These are phyloP conservation scores for Gynandropsis gynandra DNA, from an alignment of 345 rosid genomes.

Conservation along the genomic window DNA sequence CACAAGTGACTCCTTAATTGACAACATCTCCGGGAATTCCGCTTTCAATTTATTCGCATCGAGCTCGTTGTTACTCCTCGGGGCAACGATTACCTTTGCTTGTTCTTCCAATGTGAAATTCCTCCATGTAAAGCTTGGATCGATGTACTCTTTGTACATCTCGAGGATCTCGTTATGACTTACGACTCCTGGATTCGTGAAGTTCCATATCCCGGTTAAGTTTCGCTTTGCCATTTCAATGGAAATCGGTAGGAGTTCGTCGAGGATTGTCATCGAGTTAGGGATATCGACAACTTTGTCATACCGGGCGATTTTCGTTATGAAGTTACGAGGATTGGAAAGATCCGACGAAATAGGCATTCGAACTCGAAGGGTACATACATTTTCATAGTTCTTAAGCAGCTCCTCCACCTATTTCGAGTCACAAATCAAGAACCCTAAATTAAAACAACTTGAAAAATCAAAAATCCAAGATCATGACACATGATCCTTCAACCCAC, in stretches of 20 bases:
- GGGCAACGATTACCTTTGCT: conserved; percentile 81
- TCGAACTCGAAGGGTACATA: conserved; percentile 77
- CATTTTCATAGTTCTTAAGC: conserved; percentile 78
- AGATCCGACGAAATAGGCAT: conserved; percentile 91
- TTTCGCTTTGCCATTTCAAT: conserved; percentile 93
- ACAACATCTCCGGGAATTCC: conserved; percentile 74
- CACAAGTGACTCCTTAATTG: conserved; percentile 76
- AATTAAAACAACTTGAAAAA: conserved; percentile 2
- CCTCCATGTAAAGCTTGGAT: conserved; percentile 69
- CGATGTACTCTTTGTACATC: conserved; percentile 64
- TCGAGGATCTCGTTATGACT: conserved; percentile 89
- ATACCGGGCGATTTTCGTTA: conserved; percentile 70
- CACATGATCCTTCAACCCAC: no score
- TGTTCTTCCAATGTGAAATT: conserved; percentile 88
- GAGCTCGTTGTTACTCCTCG: conserved; percentile 92
- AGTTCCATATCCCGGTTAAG: conserved; percentile 88
- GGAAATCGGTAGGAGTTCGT: conserved; percentile 82
- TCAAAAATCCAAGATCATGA: background rate
- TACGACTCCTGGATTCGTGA: conserved; percentile 83
- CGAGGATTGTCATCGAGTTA: conserved; percentile 87
- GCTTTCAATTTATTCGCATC: conserved; percentile 63
- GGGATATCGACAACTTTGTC: conserved; percentile 88
- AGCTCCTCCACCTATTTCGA: conserved; percentile 59
- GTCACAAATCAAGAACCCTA: conserved; percentile 7
- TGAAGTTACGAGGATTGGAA: conserved; percentile 78